Evolutionary conservation across 2,329 filamentous ascomycete species (phyloP).

Genomic region (Capronia coronata): DNA sequence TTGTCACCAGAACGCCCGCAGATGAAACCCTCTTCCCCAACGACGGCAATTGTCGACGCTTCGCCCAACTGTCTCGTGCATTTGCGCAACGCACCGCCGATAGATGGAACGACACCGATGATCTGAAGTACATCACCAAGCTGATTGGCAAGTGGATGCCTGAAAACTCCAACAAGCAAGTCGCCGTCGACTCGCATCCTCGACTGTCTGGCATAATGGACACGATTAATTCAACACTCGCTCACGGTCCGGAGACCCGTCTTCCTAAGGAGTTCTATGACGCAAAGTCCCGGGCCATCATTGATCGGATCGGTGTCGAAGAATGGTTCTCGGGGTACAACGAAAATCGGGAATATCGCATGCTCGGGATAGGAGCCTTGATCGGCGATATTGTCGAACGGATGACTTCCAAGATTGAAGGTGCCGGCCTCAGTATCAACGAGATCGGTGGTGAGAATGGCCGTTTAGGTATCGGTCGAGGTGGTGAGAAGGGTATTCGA

Average conservation of each 20-base stretch:
- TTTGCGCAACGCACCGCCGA: conserved; percentile 67
- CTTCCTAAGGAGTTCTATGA: conserved; percentile 88
- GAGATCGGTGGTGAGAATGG: conserved; percentile 41
- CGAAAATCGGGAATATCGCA: conserved; percentile 81
- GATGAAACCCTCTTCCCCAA: conserved; percentile 80
- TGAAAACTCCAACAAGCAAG: conserved; percentile 50
- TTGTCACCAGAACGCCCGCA: conserved; percentile 56
- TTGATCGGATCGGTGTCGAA: conserved; percentile 69
- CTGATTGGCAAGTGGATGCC: conserved; percentile 83
- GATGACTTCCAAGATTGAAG: conserved; percentile 64
- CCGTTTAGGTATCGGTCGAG: conserved; percentile 39
- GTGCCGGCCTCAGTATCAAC: conserved; percentile 49
- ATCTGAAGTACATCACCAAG: conserved; percentile 77
- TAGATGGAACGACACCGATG: conserved; percentile 66
- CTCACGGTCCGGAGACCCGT: conserved; percentile 71
- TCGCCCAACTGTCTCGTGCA: conserved; percentile 60
- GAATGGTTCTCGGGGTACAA: conserved; percentile 89
- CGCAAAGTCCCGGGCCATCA: conserved; percentile 58
- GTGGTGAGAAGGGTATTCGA: conserved; percentile 53
- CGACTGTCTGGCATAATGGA: conserved; percentile 88
- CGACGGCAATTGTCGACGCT: conserved; percentile 65
- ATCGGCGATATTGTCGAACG: conserved; percentile 74
- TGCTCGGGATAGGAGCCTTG: conserved; percentile 75
- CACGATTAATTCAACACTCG: conserved; percentile 79
- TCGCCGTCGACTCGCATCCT: conserved; percentile 79